A percentile compares a stretch with the other conserved stretches of the same genome.
These are phyloP conservation scores for Colletotrichum lindemuthianum DNA, from an alignment of 2,329 filamentous ascomycete species.

Conservation along the genomic window DNA sequence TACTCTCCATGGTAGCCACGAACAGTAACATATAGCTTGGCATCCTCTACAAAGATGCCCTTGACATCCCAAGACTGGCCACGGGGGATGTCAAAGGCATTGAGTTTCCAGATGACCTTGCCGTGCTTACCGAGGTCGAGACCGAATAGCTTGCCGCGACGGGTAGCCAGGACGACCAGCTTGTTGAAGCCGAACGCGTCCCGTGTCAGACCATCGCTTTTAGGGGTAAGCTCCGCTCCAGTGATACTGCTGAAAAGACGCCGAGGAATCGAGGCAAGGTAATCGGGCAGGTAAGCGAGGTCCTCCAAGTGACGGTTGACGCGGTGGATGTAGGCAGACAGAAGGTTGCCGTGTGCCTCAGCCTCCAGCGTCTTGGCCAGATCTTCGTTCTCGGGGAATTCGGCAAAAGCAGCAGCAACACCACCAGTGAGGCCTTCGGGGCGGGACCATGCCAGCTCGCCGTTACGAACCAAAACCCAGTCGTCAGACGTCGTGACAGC, in stretches of 20 bases:
- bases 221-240: conserved; percentile 60
- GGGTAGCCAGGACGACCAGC: conserved; percentile 81
- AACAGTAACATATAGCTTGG: conserved; percentile 64
- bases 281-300: conserved; percentile 78
- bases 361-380: conserved; percentile 84
- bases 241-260: conserved; percentile 74
- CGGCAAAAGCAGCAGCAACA: conserved; percentile 83
- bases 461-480: conserved; percentile 87
- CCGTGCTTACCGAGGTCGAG: conserved; percentile 82
- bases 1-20: conserved; percentile 70
- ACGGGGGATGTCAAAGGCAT: conserved; percentile 66
- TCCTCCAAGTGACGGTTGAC: conserved; percentile 84
- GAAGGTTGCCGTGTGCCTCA: conserved; percentile 83
- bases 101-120: conserved; percentile 78
- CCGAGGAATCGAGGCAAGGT: conserved; percentile 74
- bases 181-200: conserved; percentile 92
- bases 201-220: conserved; percentile 61
- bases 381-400: conserved; percentile 77
- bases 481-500: conserved; percentile 74
- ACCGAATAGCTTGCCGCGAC: conserved; percentile 81
- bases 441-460: conserved; percentile 81
- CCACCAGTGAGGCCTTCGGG: conserved; percentile 84
- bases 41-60: conserved; percentile 71
- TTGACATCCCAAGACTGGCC: conserved; percentile 73
- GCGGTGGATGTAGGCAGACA: conserved; percentile 88